phyloP scores from a whole-genome alignment of 2,329 filamentous ascomycete species.

The Torrubiella hemipterigena region DNA sequence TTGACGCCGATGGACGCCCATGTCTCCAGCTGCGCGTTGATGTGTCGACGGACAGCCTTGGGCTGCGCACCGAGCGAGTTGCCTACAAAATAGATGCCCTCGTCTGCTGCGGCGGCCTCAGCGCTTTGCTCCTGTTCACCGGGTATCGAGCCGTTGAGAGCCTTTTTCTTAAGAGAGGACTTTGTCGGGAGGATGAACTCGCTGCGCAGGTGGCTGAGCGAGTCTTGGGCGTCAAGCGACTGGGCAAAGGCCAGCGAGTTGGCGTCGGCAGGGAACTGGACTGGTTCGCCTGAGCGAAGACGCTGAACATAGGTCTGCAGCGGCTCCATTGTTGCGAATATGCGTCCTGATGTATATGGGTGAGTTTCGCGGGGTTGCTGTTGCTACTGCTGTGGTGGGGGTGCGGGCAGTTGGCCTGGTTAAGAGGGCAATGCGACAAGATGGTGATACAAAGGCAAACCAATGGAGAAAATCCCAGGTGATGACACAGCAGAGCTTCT shows the following conservation, averaged over 20 bases:
- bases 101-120: conserved; percentile 12
- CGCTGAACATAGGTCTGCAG: conserved; percentile 23
- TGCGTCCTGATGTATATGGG: too few relatives aligned
- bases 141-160: conserved; percentile 33
- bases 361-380: too few relatives aligned
- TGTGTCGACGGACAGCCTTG: conserved; percentile 48
- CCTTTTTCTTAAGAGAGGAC: conserved; percentile 54
- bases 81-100: conserved; percentile 68
- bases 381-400: too few relatives aligned
- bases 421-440: too few relatives aligned
- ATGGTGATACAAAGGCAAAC: too few relatives aligned
- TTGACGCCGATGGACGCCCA: conserved; percentile 79
- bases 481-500: too few relatives aligned
- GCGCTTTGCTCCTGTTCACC: conserved; percentile 17
- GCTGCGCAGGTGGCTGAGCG: conserved; percentile 47
- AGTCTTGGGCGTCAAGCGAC: conserved; percentile 46
- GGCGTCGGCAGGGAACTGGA: conserved; percentile 35
- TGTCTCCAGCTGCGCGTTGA: conserved; percentile 64
- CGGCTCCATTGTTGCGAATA: too few relatives aligned
- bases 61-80: conserved; percentile 85
- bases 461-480: too few relatives aligned
- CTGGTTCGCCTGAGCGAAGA: conserved; percentile 26
- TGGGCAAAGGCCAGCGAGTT: conserved; percentile 35
- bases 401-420: too few relatives aligned
- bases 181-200: conserved; percentile 72